Percentiles rank a stretch among this genome's conserved stretches.
Conservation (phyloP, 108 stramenopile genomes). For the Cyclotella sp. region DNA sequence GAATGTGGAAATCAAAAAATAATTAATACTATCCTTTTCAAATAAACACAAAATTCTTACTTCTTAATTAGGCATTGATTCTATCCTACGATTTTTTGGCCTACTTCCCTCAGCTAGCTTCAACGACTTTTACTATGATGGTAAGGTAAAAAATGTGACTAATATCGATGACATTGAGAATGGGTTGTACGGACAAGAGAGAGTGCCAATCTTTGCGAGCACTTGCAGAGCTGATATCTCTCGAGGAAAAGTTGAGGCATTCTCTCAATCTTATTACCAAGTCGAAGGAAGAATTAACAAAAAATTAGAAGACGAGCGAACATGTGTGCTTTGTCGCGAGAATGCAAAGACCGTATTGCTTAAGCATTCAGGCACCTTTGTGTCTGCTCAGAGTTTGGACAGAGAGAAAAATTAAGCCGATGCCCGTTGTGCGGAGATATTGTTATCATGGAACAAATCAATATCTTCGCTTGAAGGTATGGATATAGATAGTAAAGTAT, state of each 20-base stretch:
- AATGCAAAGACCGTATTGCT: slow-evolving; percentile 39
- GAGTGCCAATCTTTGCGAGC: slow-evolving; percentile 2
- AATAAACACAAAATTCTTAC: no score
- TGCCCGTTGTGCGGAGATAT: slow-evolving; percentile 47
- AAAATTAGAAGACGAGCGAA: slow-evolving; percentile 36
- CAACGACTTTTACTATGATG: no score
- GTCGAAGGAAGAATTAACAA: slow-evolving; percentile 31
- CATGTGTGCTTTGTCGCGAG: slow-evolving; percentile 47
- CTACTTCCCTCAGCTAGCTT: no score
- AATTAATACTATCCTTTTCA: no score
- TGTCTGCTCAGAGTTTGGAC: slow-evolving; percentile 39
- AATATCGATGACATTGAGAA: no score
- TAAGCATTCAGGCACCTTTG: slow-evolving; percentile 45
- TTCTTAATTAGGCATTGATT: no score
- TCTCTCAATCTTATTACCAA: slow-evolving; percentile 37
- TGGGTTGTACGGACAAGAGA: slow-evolving; percentile 13
- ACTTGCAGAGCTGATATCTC: slow-evolving; percentile 29
- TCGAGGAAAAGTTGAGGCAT: slow-evolving; percentile 33
- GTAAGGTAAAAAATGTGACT: no score
- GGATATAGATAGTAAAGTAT: no score
- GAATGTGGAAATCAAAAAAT: no score
- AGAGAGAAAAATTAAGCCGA: slow-evolving; percentile 14
- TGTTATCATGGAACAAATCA: slow-evolving; percentile 36
- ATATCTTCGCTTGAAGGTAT: slow-evolving; percentile 23
- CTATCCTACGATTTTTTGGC: no score